Evolutionary conservation across 768 basidiomycete species (phyloP), one percentile per base, ranked within the genome.

Genomic region (Sistotremastrum suecicum): DNA sequence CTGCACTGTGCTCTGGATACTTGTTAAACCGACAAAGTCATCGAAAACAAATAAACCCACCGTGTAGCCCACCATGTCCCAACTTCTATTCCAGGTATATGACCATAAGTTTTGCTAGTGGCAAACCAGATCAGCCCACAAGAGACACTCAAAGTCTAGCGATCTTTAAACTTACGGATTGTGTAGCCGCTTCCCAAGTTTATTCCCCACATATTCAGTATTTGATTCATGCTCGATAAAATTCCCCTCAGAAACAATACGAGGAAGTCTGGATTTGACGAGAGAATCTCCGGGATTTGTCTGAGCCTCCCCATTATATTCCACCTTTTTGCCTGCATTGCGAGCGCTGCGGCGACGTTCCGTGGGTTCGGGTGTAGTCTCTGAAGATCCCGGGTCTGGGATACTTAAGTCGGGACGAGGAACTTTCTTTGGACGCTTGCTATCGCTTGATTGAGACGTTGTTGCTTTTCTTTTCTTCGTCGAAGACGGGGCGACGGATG

Each of bases 21-120:
- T 11, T 28, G 11, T 46, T 7, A 41, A 48, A 31, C 43, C 38
- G 41, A n/a, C n/a, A 11, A 31, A 7, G 29, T 4, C 43, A 11
- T 29, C n/a, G 41, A 35, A 30, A 42, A 30, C 9, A 29, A 35
- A 30, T 29, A 3, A 7, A 54, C 75, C 46, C 63, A 69, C 66
- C 88, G 67, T 4, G 69, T 74, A 46, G 75, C 71, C 87, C 88
- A 95, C 80, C 83, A 86, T 29, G 78, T 78, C 2, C 88, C 89
- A 10, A 90, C 76, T 29, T 70, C 67, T 12, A 94, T 60, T 2
- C 75, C 86, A 5, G 88, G 87, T 47, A 95, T 92, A 34, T 68
- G 53, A 0, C 91, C 91, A 60, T 77, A 91, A 2, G 64, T 71
- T 63, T 89, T 91, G 7, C 84, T 87, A 20, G 20, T 20, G 20